Conservation (phyloP, 1,284 basidiomycete genomes). For the Schizophyllum commune region DNA sequence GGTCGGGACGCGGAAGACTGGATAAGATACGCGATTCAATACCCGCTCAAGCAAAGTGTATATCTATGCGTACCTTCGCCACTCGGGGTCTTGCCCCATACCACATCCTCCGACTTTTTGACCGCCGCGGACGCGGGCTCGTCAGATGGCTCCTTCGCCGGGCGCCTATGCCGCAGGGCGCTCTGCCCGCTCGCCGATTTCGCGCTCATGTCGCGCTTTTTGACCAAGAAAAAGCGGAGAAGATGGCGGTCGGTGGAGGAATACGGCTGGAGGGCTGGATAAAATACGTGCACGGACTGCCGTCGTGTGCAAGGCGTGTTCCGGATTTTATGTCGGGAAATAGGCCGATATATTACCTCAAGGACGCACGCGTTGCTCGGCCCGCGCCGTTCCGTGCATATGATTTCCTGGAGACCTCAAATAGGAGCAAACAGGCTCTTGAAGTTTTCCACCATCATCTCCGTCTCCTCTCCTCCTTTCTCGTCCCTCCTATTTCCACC, state of each 20-base stretch:
- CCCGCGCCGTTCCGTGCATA: background rate
- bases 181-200: conserved; percentile 18
- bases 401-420: conserved; percentile 1
- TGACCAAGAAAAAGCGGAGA: conserved; percentile 11
- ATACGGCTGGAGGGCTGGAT: background rate
- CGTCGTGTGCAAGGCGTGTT: background rate
- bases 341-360: background rate
- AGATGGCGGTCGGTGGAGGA: conserved; percentile 8
- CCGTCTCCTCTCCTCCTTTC: background rate
- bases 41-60: conserved; percentile 3
- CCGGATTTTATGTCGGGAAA: background rate
- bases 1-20: conserved; percentile 91
- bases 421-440: conserved; percentile 1
- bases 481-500: background rate
- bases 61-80: conserved; percentile 55
- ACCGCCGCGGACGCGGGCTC: conserved; percentile 3
- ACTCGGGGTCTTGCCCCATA: conserved; percentile 82
- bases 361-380: background rate
- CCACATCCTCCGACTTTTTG: conserved; percentile 47
- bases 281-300: background rate
- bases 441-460: conserved; percentile 1
- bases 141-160: conserved; percentile 8
- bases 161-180: conserved; percentile 25
- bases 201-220: conserved; percentile 1
- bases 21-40: background rate